Conservation (phyloP, 1,139 yeast species). For the Scheffersomyces stambukii region DNA sequence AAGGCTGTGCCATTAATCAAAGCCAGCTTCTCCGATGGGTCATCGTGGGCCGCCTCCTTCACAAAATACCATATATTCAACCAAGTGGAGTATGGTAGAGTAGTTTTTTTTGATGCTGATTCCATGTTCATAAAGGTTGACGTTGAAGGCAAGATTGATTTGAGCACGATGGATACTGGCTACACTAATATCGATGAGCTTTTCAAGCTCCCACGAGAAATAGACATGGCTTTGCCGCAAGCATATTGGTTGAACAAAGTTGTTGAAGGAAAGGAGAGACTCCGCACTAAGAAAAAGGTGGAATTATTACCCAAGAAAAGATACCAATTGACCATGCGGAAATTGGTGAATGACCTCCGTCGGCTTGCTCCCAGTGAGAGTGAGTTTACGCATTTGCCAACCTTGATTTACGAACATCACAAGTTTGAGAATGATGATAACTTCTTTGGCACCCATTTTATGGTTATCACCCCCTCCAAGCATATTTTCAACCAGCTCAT, state of each 20-base stretch:
- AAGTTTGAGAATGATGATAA: slow-evolving; percentile 25
- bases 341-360: slow-evolving; percentile 10
- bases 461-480: slow-evolving; percentile 41
- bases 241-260: slow-evolving; percentile 33
- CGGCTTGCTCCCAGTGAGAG: slow-evolving; percentile 3
- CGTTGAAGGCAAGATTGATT: slow-evolving; percentile 8
- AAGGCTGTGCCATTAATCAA: slow-evolving; percentile 17
- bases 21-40: slow-evolving; percentile 14
- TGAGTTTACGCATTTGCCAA: slow-evolving; percentile 14
- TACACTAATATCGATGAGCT: slow-evolving; percentile 28
- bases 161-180: slow-evolving; percentile 7
- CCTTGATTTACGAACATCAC: slow-evolving; percentile 23
- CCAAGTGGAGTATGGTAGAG: slow-evolving; percentile 38
- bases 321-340: slow-evolving; percentile 10
- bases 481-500: slow-evolving; percentile 23
- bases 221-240: slow-evolving; percentile 32
- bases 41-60: slow-evolving; percentile 48
- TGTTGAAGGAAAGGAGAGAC: slow-evolving; percentile 11
- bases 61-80: slow-evolving; percentile 54
- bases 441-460: slow-evolving; percentile 41
- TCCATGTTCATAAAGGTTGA: slow-evolving; percentile 24
- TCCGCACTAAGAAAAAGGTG: slow-evolving; percentile 12
- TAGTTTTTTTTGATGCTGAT: slow-evolving; percentile 43
- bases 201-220: slow-evolving; percentile 23
- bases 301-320: slow-evolving; percentile 14